Base-by-base conservation (phyloP, 768 basidiomycete species). In the Xanthoconium stramineum region DNA sequence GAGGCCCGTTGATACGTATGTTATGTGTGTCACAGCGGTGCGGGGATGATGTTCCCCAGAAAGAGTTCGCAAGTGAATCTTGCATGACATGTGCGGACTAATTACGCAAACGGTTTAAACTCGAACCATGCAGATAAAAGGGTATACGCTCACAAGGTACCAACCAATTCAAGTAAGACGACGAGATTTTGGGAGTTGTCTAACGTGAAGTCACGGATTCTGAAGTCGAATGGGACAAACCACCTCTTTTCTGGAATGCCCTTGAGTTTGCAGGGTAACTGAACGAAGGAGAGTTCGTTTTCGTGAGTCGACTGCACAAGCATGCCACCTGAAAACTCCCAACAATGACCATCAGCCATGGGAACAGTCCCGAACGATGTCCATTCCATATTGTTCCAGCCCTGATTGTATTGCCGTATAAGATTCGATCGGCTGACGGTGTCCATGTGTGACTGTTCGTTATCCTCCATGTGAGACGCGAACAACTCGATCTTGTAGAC, bases 151-250 rank as follows among this genome's bases (percentile, higher is more conserved):
- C 47, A 72, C 69, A 47, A 12, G 12, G 10, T 36, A 5, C 60
- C 71, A 4, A 12, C 11, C n/a, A 49, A 19, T 46, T 72, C 68
- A n/a, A 76, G 55, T 6, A 66, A 56, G 20, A 70, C 65, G 10
- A 76, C 40, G 37, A 76, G 65, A 58, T 76, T 60, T 60, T 75
- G 71, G 6, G 72, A 74, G 24, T 57, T 63, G 58, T 76, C 75
- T 9, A 74, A 55, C 11, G 71, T 65, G 38, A 77, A 76, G 50
- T 77, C 75, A n/a, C 62, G 62, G 42, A 73, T 52, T n/a, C 29
- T 40, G 35, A 73, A 61, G 6, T 69, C 67, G 32, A 71, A 56
- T 8, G 59, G 56, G 15, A 62, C 28, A 29, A 64, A 45, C 75
- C 75, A 76, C 29, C 61, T 48, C 36, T 52, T 59, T 35, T 63